Percentiles rank a stretch among this genome's conserved stretches.
Evolutionary conservation across 1,284 basidiomycete genomes (phyloP).

Genomic region (Sanghuangporus weigelae): DNA sequence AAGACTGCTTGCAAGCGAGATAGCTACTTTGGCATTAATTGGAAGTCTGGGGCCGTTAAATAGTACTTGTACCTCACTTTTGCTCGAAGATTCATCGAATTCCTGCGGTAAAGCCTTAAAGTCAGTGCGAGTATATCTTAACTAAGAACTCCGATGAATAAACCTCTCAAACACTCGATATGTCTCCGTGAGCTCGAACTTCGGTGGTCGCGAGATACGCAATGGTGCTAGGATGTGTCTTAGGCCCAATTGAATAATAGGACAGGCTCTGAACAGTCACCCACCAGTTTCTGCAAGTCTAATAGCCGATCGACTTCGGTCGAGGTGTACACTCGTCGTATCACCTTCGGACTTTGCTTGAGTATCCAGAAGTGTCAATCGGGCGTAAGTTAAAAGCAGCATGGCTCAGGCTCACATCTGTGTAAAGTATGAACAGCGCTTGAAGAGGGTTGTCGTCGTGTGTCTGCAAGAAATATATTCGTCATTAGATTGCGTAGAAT

Average conservation of each 20-base stretch:
- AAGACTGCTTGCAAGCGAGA: background rate
- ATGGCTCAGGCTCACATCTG: background rate
- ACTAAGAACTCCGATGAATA: no score
- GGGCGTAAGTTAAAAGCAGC: no score
- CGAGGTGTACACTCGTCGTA: background rate
- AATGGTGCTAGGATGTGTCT: background rate
- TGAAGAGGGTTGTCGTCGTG: background rate
- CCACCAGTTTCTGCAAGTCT: slow-evolving; percentile 4
- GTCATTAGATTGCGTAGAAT: background rate
- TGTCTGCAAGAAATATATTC: background rate
- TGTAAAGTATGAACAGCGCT: background rate
- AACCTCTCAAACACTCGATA: slow-evolving; percentile 7
- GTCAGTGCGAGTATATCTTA: background rate
- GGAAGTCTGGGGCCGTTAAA: background rate
- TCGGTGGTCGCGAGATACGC: background rate
- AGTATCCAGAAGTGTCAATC: background rate
- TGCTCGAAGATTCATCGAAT: background rate
- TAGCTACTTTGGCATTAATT: background rate
- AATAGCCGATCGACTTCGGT: background rate
- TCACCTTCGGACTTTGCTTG: slow-evolving; percentile 1
- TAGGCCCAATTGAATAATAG: background rate
- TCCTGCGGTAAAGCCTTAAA: background rate
- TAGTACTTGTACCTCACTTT: background rate
- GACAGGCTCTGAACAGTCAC: background rate
- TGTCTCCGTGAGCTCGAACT: background rate